Evolutionary conservation across 257 asterid species (phyloP), one percentile per base, ranked within the genome.

Genomic region (Solanum piurae): DNA sequence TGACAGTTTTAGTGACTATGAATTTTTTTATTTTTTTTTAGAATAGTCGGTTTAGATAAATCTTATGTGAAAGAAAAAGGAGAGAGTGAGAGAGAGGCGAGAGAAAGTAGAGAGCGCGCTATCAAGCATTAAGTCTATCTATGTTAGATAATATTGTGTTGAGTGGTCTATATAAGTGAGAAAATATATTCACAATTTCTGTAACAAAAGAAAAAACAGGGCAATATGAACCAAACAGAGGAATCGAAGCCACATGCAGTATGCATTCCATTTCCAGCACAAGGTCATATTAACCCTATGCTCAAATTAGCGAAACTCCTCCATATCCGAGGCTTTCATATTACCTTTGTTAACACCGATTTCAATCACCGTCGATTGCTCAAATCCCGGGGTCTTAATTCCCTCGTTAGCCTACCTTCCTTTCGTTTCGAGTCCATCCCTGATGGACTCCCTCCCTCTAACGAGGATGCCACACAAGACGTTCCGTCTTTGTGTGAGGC

Each of bases 231-330:
- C 0, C 7, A 21, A 5, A 0, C n/a, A 75, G 60, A 69, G 60
- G 31, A 80, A 55, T 40, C 77, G 3, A 80, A 38, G 40, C 86
- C 91, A 12, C 93, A 91, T 87, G 91, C 90, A 52, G 52, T 91
- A 4, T 86, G 89, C 71, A 66, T 89, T 76, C 91, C 92, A 84
- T 88, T 88, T 84, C 93, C 92, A 23, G 92, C 90, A 8, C 92
- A 91, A 85, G 91, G 93, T 7, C 93, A 89, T 89, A 79, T 91
- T 18, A 89, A 87, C 20, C 91, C 91, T 23, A 89, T 91, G 91
- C 83, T 91, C 83, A 88, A 88, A 75, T 62, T 89, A 9, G 92
- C 92, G 34, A 88, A 88, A 73, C 76, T 91, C 6, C 92, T 89
- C 18, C 86, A 91, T 87, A 36, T 23, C 82, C 75, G 37, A 88